A percentile compares a stretch with the other conserved stretches of the same genome.
These are phyloP conservation scores for Vigna radiata DNA, from an alignment of 306 rosid genomes.

Conservation along the genomic window DNA sequence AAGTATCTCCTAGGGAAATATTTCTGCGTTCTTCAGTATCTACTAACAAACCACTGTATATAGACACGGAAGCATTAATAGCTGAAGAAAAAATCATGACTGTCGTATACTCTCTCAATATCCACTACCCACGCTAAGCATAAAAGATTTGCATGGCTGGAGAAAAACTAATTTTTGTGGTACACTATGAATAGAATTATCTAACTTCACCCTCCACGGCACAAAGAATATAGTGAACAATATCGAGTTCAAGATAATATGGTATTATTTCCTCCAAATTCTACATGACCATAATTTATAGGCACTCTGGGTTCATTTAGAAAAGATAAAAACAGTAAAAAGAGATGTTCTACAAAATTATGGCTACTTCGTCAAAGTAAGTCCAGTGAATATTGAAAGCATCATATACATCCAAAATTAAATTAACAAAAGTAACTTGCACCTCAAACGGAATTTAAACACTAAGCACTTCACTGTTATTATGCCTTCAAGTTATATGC, in stretches of 20 bases:
- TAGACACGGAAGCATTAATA: not conserved
- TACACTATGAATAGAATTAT: constrained; percentile 12
- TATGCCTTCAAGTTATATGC: constrained; percentile 17
- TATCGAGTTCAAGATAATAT: constrained; percentile 29
- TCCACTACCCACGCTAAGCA: constrained; percentile 19
- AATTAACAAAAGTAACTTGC: constrained; percentile 22
- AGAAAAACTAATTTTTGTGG: not conserved
- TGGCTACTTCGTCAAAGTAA: constrained; percentile 23
- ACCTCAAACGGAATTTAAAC: constrained; percentile 31
- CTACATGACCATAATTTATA: constrained; percentile 16
- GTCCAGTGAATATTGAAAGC: constrained; percentile 28
- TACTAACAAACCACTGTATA: constrained; percentile 15
- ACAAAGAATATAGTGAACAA: constrained; percentile 26
- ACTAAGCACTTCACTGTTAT: constrained; percentile 24
- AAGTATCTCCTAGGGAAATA: constrained; percentile 10
- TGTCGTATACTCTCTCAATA: constrained; percentile 33
- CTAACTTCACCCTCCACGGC: not conserved
- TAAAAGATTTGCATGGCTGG: not conserved
- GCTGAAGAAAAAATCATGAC: constrained; percentile 35
- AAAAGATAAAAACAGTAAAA: not conserved
- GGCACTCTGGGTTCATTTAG: constrained; percentile 17
- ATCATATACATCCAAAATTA: constrained; percentile 35
- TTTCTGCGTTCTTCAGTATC: constrained; percentile 21
- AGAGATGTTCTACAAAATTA: constrained; percentile 17
- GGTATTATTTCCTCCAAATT: constrained; percentile 23